Percentiles rank a stretch among this genome's conserved stretches.
Evolutionary conservation across 164 flowering plant genomes (phyloP).

Genomic region (Warburgia ugandensis): DNA sequence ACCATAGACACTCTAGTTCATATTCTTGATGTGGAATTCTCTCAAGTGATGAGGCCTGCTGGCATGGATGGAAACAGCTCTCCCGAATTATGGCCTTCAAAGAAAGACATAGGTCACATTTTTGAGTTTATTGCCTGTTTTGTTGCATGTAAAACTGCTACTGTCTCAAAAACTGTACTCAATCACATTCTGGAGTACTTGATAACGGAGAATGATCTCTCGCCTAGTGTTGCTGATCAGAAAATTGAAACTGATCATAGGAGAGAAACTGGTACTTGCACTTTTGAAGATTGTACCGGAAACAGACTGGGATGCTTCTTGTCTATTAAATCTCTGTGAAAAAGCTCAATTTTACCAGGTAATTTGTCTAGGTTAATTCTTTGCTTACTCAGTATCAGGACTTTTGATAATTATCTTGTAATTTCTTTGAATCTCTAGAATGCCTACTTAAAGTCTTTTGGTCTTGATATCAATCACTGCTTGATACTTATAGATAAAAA

Average conservation of each 20-base stretch:
- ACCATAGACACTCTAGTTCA: slow-evolving; percentile 51
- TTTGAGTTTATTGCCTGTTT: slow-evolving; percentile 72
- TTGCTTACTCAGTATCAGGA: too few relatives aligned
- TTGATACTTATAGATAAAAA: too few relatives aligned
- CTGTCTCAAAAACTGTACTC: slow-evolving; percentile 43
- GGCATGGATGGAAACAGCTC: slow-evolving; percentile 23
- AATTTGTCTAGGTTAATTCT: too few relatives aligned
- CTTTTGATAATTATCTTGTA: too few relatives aligned
- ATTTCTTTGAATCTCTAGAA: too few relatives aligned
- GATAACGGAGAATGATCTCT: slow-evolving; percentile 34
- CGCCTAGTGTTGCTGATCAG: slow-evolving; percentile 16
- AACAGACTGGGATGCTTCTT: slow-evolving; percentile 57
- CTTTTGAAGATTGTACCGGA: slow-evolving; percentile 64
- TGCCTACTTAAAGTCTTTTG: too few relatives aligned
- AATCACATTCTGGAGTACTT: slow-evolving; percentile 61
- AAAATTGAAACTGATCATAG: slow-evolving; percentile 24
- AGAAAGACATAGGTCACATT: slow-evolving; percentile 49
- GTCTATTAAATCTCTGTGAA: slow-evolving; percentile 66
- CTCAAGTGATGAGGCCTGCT: slow-evolving; percentile 22
- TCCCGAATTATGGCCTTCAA: slow-evolving; percentile 66
- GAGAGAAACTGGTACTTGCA: slow-evolving; percentile 81
- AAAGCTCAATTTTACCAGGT: slow-evolving; percentile 74
- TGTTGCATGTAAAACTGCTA: slow-evolving; percentile 50
- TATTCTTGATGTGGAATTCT: slow-evolving; percentile 39
- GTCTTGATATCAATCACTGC: too few relatives aligned